Percentiles rank a stretch among this genome's conserved stretches.
Evolutionary conservation across 2,329 filamentous ascomycete species (phyloP).

Genomic region (Passalora sequoiae): DNA sequence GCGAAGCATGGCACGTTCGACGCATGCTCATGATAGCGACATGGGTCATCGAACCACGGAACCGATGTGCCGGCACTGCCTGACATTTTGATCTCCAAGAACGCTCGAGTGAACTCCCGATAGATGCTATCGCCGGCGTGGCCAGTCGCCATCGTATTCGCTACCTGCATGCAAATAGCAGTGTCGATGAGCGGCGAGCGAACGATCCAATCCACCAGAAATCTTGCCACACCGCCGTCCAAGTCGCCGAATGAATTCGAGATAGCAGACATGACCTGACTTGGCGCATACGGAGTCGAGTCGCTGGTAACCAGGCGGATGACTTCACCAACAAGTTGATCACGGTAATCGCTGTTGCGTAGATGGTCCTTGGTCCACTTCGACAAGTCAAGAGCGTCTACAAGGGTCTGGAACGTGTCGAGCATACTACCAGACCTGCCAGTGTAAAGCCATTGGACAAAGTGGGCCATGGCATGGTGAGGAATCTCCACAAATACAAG

Average conservation of each 20-base stretch:
- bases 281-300: not conserved
- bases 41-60: too few relatives aligned
- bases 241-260: not conserved
- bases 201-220: not conserved
- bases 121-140: too few relatives aligned
- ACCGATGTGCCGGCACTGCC: too few relatives aligned
- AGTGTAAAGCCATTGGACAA: constrained; percentile 1
- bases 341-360: not conserved
- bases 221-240: not conserved
- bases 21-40: too few relatives aligned
- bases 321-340: not conserved
- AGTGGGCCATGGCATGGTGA: not conserved
- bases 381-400: not conserved
- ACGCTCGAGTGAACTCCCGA: too few relatives aligned
- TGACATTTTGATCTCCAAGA: too few relatives aligned
- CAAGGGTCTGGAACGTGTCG: not conserved
- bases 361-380: constrained; percentile 1
- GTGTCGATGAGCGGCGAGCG: not conserved
- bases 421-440: not conserved
- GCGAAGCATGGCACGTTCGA: too few relatives aligned
- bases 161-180: not conserved
- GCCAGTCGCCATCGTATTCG: not conserved
- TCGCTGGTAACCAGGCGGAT: constrained; percentile 1
- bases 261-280: not conserved
- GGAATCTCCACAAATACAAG: not conserved